A percentile compares a stretch with the other conserved stretches of the same genome.
Conservation (phyloP, 495 filamentous ascomycete genomes). For the Friedmanniomyces simplex region DNA sequence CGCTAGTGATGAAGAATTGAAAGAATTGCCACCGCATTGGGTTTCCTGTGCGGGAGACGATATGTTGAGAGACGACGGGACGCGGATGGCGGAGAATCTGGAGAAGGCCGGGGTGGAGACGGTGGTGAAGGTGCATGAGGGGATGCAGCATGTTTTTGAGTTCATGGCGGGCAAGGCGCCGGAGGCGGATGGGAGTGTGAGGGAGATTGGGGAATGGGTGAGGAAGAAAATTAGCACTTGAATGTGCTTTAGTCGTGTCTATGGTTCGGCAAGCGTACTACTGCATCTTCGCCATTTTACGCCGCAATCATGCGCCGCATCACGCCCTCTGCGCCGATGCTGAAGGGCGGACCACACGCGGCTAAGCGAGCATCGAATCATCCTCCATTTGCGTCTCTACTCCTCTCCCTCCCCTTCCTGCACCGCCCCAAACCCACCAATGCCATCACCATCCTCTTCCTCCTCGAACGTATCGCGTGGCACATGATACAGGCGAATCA, state of each 20-base stretch:
- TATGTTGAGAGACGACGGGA: conserved; percentile 5
- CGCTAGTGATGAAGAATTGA: conserved; percentile 1
- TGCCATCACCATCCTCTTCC: conserved; percentile 39
- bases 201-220: conserved; percentile 11
- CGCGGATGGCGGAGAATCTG: conserved; percentile 11
- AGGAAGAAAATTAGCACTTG: conserved; percentile 7
- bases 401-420: conserved; percentile 38
- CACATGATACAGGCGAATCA: conserved; percentile 85
- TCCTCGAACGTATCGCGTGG: conserved; percentile 81
- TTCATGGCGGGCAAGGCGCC: conserved; percentile 14
- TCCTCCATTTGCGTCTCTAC: conserved; percentile 3
- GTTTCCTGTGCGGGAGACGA: conserved; percentile 7
- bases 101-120: conserved; percentile 10
- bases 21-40: conserved; percentile 5
- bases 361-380: background rate
- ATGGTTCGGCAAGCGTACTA: no score
- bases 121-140: conserved; percentile 3
- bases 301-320: no score
- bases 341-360: background rate
- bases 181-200: conserved; percentile 2
- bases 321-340: no score
- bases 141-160: conserved; percentile 14
- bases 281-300: no score
- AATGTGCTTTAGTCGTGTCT: background rate
- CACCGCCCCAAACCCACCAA: conserved; percentile 29